Evolutionary conservation across 805 yeast species (phyloP).

Genomic region (Komagataella populi): DNA sequence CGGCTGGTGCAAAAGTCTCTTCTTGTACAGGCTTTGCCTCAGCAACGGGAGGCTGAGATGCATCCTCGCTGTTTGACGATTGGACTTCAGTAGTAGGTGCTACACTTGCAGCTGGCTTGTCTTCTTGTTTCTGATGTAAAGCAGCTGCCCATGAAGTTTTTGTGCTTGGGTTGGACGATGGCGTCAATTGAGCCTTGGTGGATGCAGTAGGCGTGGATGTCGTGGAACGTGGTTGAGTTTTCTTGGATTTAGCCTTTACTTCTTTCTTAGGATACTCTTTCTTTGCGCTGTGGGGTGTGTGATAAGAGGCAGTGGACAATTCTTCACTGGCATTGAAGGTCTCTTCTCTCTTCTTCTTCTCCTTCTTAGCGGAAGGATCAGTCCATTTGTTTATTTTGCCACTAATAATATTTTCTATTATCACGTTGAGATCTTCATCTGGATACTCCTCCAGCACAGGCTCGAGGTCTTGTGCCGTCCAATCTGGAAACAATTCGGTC

Average conservation of each 20-base stretch:
- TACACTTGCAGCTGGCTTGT: slow-evolving; percentile 4
- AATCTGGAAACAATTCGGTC: slow-evolving; percentile 84
- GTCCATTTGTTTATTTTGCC: slow-evolving; percentile 92
- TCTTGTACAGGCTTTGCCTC: not conserved
- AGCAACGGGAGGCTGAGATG: slow-evolving; percentile 1
- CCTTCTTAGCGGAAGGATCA: slow-evolving; percentile 65
- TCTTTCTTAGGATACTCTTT: slow-evolving; percentile 1
- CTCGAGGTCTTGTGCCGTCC: slow-evolving; percentile 77
- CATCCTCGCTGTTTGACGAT: slow-evolving; percentile 3
- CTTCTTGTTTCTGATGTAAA: slow-evolving; percentile 10
- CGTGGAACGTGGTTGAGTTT: slow-evolving; percentile 2
- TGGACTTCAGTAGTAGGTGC: slow-evolving; percentile 1
- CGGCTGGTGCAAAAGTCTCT: slow-evolving; percentile 1
- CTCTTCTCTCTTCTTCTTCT: slow-evolving; percentile 18
- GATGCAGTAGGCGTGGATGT: slow-evolving; percentile 2
- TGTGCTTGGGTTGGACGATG: slow-evolving; percentile 1
- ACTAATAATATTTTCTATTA: slow-evolving; percentile 78
- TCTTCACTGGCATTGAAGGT: not conserved
- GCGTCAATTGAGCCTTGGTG: not conserved
- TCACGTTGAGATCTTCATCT: slow-evolving; percentile 56
- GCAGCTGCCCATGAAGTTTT: slow-evolving; percentile 19
- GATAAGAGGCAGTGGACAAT: not conserved
- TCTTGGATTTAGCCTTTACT: slow-evolving; percentile 1
- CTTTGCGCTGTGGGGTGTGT: slow-evolving; percentile 1
- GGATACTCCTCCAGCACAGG: slow-evolving; percentile 61